These are phyloP conservation scores for Termitomyces sp. DNA, from an alignment of 768 basidiomycete genomes.

Conservation along the genomic window DNA sequence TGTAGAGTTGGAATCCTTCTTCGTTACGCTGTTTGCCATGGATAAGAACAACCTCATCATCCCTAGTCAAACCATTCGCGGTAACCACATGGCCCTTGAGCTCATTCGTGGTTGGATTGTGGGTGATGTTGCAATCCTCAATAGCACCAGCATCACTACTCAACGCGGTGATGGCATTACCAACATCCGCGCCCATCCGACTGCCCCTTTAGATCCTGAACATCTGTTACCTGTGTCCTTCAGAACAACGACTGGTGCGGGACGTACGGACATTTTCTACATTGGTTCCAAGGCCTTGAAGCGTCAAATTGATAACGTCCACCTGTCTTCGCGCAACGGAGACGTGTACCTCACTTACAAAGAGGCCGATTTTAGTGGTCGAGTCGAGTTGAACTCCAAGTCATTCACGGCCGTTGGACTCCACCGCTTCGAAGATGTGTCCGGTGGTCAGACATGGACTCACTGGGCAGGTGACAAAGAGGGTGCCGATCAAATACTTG, in stretches of 20 bases:
- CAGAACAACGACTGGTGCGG: slow-evolving; percentile 49
- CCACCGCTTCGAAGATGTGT: slow-evolving; percentile 9
- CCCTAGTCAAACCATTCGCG: slow-evolving; percentile 36
- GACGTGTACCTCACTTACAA: slow-evolving; percentile 57
- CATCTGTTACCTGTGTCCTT: slow-evolving; percentile 35
- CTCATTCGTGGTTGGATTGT: slow-evolving; percentile 56
- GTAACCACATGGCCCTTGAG: slow-evolving; percentile 40
- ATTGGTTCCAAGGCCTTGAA: slow-evolving; percentile 35
- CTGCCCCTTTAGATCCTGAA: slow-evolving; percentile 25
- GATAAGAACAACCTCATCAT: slow-evolving; percentile 44
- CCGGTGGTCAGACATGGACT: slow-evolving; percentile 30
- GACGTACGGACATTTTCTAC: slow-evolving; percentile 50
- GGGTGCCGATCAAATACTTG: slow-evolving; percentile 35
- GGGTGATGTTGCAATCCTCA: slow-evolving; percentile 49
- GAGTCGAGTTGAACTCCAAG: slow-evolving; percentile 39
- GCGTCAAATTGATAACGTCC: slow-evolving; percentile 45
- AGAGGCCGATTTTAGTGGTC: slow-evolving; percentile 48
- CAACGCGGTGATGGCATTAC: slow-evolving; percentile 49
- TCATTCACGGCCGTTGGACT: slow-evolving; percentile 35
- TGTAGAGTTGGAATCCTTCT: slow-evolving; percentile 40
- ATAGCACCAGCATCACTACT: slow-evolving; percentile 39
- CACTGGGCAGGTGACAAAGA: slow-evolving; percentile 38
- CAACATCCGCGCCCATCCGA: slow-evolving; percentile 46
- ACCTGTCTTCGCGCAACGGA: slow-evolving; percentile 46
- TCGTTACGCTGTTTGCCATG: slow-evolving; percentile 38